Evolutionary conservation across 768 basidiomycete species (phyloP).

Genomic region (Phlegmacium glaucopus): DNA sequence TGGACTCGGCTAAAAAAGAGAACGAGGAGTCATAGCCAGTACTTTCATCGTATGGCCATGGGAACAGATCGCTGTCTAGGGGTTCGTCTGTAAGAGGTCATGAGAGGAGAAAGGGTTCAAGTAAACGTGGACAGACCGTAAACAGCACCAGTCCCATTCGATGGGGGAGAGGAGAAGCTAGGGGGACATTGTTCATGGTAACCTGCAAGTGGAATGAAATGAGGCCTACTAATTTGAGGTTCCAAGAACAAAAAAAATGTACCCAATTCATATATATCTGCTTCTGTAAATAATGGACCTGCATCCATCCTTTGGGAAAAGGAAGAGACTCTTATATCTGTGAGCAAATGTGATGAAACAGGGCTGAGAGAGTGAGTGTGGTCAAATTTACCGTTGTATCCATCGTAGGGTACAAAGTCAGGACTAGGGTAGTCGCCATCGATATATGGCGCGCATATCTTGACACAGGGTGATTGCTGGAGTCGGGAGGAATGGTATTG

Average conservation of each 20-base stretch:
- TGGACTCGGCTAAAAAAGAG: conserved; percentile 16
- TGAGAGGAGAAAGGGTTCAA: neutral
- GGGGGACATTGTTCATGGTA: conserved; percentile 16
- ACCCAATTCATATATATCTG: conserved; percentile 25
- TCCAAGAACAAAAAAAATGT: neutral
- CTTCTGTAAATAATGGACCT: conserved; percentile 19
- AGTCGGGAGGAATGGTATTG: conserved; percentile 10
- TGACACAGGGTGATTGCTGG: conserved; percentile 17
- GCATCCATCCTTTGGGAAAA: conserved; percentile 23
- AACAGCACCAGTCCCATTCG: conserved; percentile 5
- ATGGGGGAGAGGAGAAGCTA: conserved; percentile 12
- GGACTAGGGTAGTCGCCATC: conserved; percentile 12
- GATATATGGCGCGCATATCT: conserved; percentile 17
- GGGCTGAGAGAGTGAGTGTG: neutral
- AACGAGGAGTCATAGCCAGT: conserved; percentile 20
- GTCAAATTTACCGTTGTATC: conserved; percentile 12
- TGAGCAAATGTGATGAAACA: conserved; percentile 1
- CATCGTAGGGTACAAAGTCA: conserved; percentile 13
- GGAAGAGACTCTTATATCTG: conserved; percentile 16
- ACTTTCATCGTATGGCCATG: conserved; percentile 26
- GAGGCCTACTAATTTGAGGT: neutral
- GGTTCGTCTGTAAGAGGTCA: conserved; percentile 16
- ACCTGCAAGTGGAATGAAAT: neutral
- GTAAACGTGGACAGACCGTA: conserved; percentile 9
- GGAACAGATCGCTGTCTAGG: conserved; percentile 16